These are phyloP conservation scores for Pilaira anomala DNA, from an alignment of 192 early-diverging fungal genomes.

Conservation along the genomic window DNA sequence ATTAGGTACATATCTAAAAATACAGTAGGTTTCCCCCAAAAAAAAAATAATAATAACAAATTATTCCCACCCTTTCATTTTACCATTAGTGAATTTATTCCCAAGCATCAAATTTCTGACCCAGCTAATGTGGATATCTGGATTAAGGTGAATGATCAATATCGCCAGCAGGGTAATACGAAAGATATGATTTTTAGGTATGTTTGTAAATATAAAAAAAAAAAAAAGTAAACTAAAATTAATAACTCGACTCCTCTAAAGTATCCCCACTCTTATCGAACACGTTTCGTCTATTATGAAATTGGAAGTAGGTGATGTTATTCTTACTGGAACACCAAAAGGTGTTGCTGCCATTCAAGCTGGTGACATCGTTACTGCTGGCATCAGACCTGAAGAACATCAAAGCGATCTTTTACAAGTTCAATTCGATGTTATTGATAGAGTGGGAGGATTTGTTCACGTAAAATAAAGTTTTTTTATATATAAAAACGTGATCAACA, in stretches of 20 bases:
- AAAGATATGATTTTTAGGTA: constrained; percentile 88
- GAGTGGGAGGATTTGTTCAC: no score
- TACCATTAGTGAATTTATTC: constrained; percentile 70
- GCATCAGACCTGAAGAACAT: constrained; percentile 33
- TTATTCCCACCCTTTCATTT: no score
- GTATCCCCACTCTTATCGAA: constrained; percentile 71
- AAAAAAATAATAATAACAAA: constrained; percentile 1
- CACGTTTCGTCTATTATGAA: constrained; percentile 81
- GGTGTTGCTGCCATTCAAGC: constrained; percentile 80
- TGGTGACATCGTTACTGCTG: constrained; percentile 74
- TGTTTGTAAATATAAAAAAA: constrained; percentile 1
- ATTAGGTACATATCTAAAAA: constrained; percentile 65
- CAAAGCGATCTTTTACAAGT: no score
- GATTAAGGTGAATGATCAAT: constrained; percentile 64
- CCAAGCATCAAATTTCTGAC: constrained; percentile 58
- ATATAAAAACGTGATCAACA: no score
- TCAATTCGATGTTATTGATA: no score
- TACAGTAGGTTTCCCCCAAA: not conserved
- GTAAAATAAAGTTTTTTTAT: no score
- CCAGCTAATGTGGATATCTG: constrained; percentile 69
- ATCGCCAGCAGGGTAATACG: constrained; percentile 76
- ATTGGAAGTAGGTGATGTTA: constrained; percentile 81
- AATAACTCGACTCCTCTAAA: constrained; percentile 20
- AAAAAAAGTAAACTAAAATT: not conserved
- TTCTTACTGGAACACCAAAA: constrained; percentile 89